Base-by-base conservation (phyloP, 2,329 filamentous ascomycete species). In the Didymella exigua region DNA sequence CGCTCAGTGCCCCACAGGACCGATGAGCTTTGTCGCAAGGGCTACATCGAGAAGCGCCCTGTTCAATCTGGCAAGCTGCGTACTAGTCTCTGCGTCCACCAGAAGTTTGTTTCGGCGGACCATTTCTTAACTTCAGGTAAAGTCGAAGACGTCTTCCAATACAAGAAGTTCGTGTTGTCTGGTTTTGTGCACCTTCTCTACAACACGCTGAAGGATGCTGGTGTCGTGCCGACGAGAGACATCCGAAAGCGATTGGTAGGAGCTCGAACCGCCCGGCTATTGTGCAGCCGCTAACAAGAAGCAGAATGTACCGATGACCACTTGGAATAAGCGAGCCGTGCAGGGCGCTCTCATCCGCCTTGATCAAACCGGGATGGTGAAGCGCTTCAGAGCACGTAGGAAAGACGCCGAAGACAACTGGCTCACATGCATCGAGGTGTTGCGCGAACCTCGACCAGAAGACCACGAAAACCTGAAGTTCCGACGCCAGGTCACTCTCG, bases 1-100 rank as follows among this genome's bases (percentile, higher is more conserved):
- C 79, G 85, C 40, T 88, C 86, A 1, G 81, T 88, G 2, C 86
- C 86, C 1, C 79, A 82, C 57, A 77, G 86, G 33, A 88, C 86
- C 3, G 82, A 86, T 57, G 71, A 76, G 3, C 75, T 88, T 33
- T 77, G 79, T 5, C 70, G 76, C 30, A 86, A 84, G 60, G 85
- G 85, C 0, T 87, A 88, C 66, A 87, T 88, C 49, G 77, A 81
- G 34, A 88, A 88, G 58, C 67, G 63, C 16, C 67, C 71, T 19
- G 61, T 74, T 2, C 69, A 72, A 29, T 59, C 63, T 19, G 78
- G 77, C 53, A 78, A 79, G 3, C 71, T 77, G 5, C 79, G 81
- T 40, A 87, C 85, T 0, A 87, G 83, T 67, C 70, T 85, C 6
- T 82, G 84, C 24, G 81, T 77, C 2, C 75, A 86, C 54, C 79